These are phyloP conservation scores for Rhodotorula diobovata DNA, from an alignment of 768 basidiomycete genomes.

Conservation along the genomic window DNA sequence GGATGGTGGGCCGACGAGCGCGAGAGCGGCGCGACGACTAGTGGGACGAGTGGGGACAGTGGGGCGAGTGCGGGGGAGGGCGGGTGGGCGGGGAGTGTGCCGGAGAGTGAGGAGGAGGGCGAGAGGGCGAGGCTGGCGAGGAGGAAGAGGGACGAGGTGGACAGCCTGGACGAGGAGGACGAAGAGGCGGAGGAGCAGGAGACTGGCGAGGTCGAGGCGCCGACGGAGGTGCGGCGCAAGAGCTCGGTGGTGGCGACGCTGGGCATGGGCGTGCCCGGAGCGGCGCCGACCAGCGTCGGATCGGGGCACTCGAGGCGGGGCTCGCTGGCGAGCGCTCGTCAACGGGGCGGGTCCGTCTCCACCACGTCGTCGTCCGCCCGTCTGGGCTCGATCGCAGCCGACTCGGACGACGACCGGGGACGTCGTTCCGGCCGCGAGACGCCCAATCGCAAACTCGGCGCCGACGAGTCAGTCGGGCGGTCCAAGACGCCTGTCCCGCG, in stretches of 20 bases:
- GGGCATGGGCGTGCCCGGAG: background rate
- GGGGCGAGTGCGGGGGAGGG: constrained; percentile 1
- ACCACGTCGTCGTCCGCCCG: background rate
- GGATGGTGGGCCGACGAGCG: constrained; percentile 1
- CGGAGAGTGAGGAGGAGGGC: background rate
- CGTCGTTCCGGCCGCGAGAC: background rate
- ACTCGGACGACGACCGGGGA: constrained; percentile 13
- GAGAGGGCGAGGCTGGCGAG: background rate
- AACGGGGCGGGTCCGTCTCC: background rate
- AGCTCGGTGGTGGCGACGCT: background rate
- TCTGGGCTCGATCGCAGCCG: background rate
- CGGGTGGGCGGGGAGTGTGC: background rate
- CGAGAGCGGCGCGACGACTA: constrained; percentile 19
- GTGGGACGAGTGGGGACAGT: constrained; percentile 5
- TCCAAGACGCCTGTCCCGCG: constrained; percentile 24
- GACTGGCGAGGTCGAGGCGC: background rate
- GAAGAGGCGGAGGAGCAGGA: background rate
- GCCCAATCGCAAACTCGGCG: background rate
- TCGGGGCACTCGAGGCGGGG: background rate
- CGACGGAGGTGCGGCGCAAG: background rate
- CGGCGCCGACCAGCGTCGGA: background rate
- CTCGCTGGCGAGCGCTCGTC: background rate
- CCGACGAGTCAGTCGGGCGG: background rate
- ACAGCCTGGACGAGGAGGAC: background rate
- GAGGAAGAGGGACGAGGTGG: too few relatives aligned